Evolutionary conservation across 1,139 yeast species (phyloP), one percentile per base, ranked within the genome.

Genomic region (Taiozyma sp.): DNA sequence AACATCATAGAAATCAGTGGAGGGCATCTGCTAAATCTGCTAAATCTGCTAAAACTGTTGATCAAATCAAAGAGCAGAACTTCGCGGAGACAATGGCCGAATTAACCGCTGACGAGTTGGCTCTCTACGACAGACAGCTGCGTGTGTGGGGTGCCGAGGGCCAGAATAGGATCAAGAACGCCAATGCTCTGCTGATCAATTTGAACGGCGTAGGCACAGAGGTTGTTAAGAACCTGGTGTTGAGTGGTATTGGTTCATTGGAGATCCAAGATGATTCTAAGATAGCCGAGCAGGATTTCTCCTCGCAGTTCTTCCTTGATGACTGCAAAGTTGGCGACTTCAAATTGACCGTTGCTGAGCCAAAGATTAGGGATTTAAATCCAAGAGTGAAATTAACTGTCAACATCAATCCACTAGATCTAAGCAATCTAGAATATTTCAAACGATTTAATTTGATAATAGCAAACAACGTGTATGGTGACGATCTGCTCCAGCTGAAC

Each of bases 81-180:
- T 3, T 24, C 4, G 9, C 13, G 32, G 32, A 30, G 14, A 30
- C 8, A 32, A 52, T 49, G 54, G 43, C 46, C 38, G 30, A 45
- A 32, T 59, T 70, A 42, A 61, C 62, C 32, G 70, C 68, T 71
- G 97, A 91, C 63, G 98, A 92, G 67, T 83, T 92, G 51, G 96
- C 96, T 2, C 74, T 92, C 30, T 93, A 93, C 66, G 99, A 93
- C 69, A 80, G 99, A 54, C 99, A 93, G 68, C 92, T 93, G 60
- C 73, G 99, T 58, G 76, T 93, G 40, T 93, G 99, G 99, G 99
- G 99, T 13, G 76, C 93, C 70, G 95, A 88, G 30, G 96, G 98
- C 16, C 99, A 93, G 68, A 76, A 82, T 48, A 73, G 91, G 48
- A 80, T 93, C 72, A 76, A 96, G 45, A 80, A 84, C 29, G 86